Evolutionary conservation across 139 green algal genomes (phyloP), one percentile per base, ranked within the genome.

Genomic region (Chlamydomonas sphaeroides): DNA sequence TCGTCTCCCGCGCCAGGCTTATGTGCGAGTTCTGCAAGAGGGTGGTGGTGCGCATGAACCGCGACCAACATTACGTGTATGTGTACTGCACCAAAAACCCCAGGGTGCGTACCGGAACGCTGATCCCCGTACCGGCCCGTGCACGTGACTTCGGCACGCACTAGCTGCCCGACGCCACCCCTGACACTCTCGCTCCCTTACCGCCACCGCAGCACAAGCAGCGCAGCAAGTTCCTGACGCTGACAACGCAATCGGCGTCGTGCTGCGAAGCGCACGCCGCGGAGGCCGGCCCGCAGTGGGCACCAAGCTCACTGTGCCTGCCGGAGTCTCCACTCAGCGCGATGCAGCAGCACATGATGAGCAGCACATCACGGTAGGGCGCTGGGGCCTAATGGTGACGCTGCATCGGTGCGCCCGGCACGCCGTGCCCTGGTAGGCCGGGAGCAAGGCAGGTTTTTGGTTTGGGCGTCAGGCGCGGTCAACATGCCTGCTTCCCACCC

Each of bases 21-120:
- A 28, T 84, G 77, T 84, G 77, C 65, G 77, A 84, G 49, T 84
- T 76, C 28, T 84, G 77, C 28, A 57, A 59, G 26, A 65, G 56
- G 49, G 35, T 57, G 17, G 65, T 84, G 3, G 63, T 84, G 5
- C 48, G 65, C 20, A 35, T 84, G 23, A 76, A 66, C 26, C 63
- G 77, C 6, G 35, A 75, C 28, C 48, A 84, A 28, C 77, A 84
- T 26, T 42, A 84, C 35, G 65, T 84, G 1, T 84, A 84, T 65
- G 33, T 84, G 15, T 67, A 67, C 28, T 84, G 77, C 65, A 76
- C 77, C 0, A 84, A 84, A 48, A 84, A 84, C 32, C 35, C 77
- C 11, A 45, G 77, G 65, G 77, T 84, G 51, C n/a, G n/a, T n/a
- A n/a, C n/a, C n/a, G n/a, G n/a, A n/a, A n/a, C n/a, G n/a, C n/a